These are phyloP conservation scores for Thalassiosira exigua DNA, from an alignment of 352 stramenopile species.

Conservation along the genomic window DNA sequence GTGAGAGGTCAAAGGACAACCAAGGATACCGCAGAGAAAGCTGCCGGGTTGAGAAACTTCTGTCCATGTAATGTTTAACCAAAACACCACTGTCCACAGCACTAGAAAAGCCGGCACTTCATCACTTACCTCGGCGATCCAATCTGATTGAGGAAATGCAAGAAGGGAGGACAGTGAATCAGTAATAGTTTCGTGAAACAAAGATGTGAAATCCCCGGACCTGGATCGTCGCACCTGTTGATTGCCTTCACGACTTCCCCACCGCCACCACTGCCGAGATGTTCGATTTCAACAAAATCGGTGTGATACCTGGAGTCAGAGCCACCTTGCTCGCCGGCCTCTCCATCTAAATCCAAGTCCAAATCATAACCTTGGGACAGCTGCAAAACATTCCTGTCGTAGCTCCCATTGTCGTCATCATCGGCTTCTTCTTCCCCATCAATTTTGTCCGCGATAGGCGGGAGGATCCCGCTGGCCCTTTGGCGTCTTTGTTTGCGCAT, in stretches of 20 bases:
- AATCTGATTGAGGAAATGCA: too few relatives aligned
- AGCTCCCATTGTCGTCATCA: not conserved
- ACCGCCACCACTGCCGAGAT: slow-evolving; percentile 92
- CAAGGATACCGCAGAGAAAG: too few relatives aligned
- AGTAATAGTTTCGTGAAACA: too few relatives aligned
- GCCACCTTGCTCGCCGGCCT: not conserved
- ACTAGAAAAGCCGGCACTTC: too few relatives aligned
- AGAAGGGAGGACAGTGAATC: too few relatives aligned
- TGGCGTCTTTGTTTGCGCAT: slow-evolving; percentile 37
- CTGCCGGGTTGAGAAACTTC: too few relatives aligned
- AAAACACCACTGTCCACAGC: too few relatives aligned
- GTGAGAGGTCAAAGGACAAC: too few relatives aligned
- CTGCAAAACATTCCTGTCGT: too few relatives aligned
- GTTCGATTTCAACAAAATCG: slow-evolving; percentile 84
- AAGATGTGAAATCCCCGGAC: too few relatives aligned
- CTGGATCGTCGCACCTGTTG: slow-evolving; percentile 92
- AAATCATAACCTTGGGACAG: not conserved
- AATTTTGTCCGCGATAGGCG: slow-evolving; percentile 26
- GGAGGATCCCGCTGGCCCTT: slow-evolving; percentile 9
- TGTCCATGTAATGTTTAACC: too few relatives aligned
- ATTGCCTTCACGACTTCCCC: slow-evolving; percentile 93
- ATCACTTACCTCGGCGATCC: too few relatives aligned
- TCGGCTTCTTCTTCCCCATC: slow-evolving; percentile 40
- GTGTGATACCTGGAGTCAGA: slow-evolving; percentile 78
- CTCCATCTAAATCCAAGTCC: slow-evolving; percentile 16